Conservation (phyloP, 805 yeast genomes). For the Komagataella pseudopastoris region DNA sequence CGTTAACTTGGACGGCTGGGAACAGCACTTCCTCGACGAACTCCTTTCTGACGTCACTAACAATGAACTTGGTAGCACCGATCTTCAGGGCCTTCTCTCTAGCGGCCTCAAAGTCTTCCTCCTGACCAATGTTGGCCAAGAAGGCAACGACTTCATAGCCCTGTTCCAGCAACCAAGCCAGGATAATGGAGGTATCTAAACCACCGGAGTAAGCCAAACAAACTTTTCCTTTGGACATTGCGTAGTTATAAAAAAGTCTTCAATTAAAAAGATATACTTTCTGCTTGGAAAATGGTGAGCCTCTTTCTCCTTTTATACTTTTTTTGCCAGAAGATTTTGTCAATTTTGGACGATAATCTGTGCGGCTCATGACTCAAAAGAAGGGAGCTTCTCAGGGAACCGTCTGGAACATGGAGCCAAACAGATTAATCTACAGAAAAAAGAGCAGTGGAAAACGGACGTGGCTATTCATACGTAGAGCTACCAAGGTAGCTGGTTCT, state of each 20-base stretch:
- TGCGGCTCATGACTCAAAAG: neutral
- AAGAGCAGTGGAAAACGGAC: neutral
- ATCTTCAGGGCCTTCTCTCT: constrained; percentile 90
- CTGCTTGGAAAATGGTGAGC: neutral
- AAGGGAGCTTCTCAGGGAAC: neutral
- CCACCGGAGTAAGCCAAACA: constrained; percentile 99
- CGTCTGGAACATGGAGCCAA: neutral
- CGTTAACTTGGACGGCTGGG: constrained; percentile 97
- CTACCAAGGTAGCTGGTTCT: too few relatives aligned
- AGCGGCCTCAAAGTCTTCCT: constrained; percentile 97
- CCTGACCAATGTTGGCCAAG: constrained; percentile 98
- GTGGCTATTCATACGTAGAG: neutral
- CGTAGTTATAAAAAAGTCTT: constrained; percentile 2
- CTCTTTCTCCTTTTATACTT: neutral
- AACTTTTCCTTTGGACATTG: constrained; percentile 95
- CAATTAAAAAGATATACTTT: neutral
- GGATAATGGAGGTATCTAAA: constrained; percentile 92
- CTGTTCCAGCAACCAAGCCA: constrained; percentile 96
- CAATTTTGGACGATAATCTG: neutral
- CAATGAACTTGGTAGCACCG: constrained; percentile 93
- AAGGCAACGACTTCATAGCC: constrained; percentile 98
- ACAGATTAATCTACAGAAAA: neutral
- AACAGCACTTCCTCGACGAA: constrained; percentile 84
- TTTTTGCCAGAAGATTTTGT: neutral
- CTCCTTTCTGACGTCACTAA: constrained; percentile 89